A percentile compares a stretch with the other conserved stretches of the same genome.
Conservation (phyloP, 2,329 filamentous ascomycete species). For the Xylogone sp. region DNA sequence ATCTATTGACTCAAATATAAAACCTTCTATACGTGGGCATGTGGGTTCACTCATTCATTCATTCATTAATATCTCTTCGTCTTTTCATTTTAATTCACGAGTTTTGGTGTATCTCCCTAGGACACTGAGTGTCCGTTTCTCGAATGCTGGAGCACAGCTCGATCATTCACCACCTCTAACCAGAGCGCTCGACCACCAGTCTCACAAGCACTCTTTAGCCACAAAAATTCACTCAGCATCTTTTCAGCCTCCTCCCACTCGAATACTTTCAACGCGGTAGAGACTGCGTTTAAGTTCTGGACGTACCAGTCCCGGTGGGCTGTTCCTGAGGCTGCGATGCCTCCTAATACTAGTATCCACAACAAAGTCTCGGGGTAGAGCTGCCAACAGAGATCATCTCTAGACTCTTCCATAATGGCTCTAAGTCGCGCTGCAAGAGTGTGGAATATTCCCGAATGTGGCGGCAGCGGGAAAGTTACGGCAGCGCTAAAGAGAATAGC, state of each 20-base stretch:
- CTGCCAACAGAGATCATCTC: neutral
- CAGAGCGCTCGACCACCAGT: neutral
- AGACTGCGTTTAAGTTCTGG: neutral
- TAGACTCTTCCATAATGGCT: neutral
- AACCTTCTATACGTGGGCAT: no score
- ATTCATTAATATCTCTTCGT: no score
- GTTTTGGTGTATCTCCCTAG: no score
- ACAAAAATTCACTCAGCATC: neutral
- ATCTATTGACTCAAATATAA: no score
- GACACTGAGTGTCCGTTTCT: neutral
- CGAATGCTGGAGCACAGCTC: neutral
- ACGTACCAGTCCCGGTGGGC: neutral
- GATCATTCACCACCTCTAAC: neutral
- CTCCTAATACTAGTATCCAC: neutral
- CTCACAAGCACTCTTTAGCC: neutral
- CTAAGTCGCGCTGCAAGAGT: neutral
- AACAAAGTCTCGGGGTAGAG: neutral
- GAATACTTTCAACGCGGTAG: neutral
- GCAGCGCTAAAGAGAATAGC: slow-evolving; percentile 8
- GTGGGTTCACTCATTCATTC: no score
- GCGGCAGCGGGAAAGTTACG: slow-evolving; percentile 7
- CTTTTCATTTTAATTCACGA: no score
- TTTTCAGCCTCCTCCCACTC: neutral
- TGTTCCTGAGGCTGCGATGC: neutral
- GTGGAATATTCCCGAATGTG: neutral